Conservation (phyloP, 306 rosid genomes). For the Ziziphus jujuba region DNA sequence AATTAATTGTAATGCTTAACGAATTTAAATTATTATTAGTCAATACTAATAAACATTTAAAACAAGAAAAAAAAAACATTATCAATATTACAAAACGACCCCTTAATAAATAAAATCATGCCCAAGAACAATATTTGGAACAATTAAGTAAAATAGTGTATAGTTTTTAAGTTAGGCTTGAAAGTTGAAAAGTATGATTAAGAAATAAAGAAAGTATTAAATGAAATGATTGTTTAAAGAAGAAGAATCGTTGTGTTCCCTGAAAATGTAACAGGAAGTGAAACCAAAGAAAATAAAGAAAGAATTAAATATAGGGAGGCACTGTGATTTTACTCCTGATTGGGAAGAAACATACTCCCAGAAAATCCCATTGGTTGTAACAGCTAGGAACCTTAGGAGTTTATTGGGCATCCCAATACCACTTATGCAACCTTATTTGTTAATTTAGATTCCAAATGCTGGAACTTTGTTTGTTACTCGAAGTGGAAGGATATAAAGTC, state of each 20-base stretch:
- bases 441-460: conserved; percentile 44
- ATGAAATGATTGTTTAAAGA: not conserved
- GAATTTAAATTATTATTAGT: too few species aligned
- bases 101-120: too few species aligned
- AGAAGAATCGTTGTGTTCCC: conserved; percentile 24
- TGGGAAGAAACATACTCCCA: not conserved
- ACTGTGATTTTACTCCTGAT: conserved; percentile 12
- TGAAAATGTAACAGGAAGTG: conserved; percentile 17
- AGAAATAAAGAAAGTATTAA: not conserved
- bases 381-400: not conserved
- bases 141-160: too few species aligned
- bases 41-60: too few species aligned
- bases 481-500: conserved; percentile 14
- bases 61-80: too few species aligned
- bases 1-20: too few species aligned
- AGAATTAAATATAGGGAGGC: conserved; percentile 11
- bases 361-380: conserved; percentile 2
- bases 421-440: conserved; percentile 5
- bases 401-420: conserved; percentile 21
- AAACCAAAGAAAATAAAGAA: conserved; percentile 10
- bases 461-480: conserved; percentile 33
- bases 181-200: too few species aligned
- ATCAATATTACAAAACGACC: too few species aligned
- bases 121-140: too few species aligned
- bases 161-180: too few species aligned